These are phyloP conservation scores for Umbelopsis vinacea DNA, from an alignment of 192 early-diverging fungal species.

Conservation along the genomic window DNA sequence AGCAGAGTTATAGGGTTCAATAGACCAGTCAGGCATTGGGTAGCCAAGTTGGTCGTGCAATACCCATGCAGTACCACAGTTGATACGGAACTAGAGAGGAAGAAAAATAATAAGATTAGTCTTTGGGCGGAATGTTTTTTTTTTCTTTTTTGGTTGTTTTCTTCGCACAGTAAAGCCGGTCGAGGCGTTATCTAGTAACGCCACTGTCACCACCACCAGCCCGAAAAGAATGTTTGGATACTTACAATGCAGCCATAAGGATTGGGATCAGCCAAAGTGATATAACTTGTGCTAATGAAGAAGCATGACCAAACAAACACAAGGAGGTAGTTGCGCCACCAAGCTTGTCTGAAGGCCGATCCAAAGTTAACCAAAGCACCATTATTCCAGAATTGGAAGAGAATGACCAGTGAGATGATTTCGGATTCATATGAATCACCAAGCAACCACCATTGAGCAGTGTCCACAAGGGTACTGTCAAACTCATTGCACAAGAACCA, in stretches of 20 bases:
- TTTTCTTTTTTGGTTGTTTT: no score
- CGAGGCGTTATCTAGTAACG: no score
- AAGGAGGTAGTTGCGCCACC: slow-evolving; percentile 67
- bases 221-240: neutral
- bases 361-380: slow-evolving; percentile 77
- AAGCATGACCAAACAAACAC: slow-evolving; percentile 55
- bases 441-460: slow-evolving; percentile 79
- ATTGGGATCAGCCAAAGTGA: slow-evolving; percentile 67
- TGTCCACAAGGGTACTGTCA: slow-evolving; percentile 64
- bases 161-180: no score
- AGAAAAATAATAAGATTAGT: slow-evolving; percentile 32
- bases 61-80: slow-evolving; percentile 65
- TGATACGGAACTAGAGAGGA: slow-evolving; percentile 66
- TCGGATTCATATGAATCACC: slow-evolving; percentile 81
- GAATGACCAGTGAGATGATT: slow-evolving; percentile 60
- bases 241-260: slow-evolving; percentile 42
- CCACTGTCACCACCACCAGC: no score
- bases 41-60: slow-evolving; percentile 39
- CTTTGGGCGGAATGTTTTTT: no score
- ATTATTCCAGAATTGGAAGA: slow-evolving; percentile 77
- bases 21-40: slow-evolving; percentile 43
- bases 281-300: slow-evolving; percentile 51
- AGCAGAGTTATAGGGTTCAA: slow-evolving; percentile 65
- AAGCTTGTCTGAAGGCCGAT: slow-evolving; percentile 61
- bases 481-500: slow-evolving; percentile 87